A percentile compares a stretch with the other conserved stretches of the same genome.
Conservation (phyloP, 192 early-diverging fungal species). For the Umbelopsis isabellina region DNA sequence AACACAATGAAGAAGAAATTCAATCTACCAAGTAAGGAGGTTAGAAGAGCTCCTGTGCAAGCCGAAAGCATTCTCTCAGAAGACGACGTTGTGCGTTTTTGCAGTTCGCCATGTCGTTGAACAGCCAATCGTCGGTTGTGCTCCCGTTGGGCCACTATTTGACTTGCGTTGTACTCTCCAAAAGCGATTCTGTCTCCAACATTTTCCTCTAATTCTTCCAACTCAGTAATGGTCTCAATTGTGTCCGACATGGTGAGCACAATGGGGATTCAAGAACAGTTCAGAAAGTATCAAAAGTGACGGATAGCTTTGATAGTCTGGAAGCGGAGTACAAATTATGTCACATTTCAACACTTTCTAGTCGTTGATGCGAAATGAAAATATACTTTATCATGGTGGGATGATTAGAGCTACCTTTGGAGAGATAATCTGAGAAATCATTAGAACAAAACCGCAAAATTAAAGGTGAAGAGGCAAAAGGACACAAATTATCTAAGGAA, state of each 20-base stretch:
- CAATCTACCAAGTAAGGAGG: constrained; percentile 73
- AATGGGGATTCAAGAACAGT: too few species aligned
- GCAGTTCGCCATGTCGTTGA: background rate
- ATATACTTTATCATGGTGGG: too few species aligned
- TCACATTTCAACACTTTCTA: too few species aligned
- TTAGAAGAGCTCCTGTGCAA: constrained; percentile 78
- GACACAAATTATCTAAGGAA: background rate
- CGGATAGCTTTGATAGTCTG: too few species aligned
- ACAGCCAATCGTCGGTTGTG: background rate
- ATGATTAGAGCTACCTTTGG: too few species aligned
- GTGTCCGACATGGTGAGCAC: constrained; percentile 4
- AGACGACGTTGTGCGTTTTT: constrained; percentile 35
- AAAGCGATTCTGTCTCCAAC: background rate
- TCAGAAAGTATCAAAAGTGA: too few species aligned
- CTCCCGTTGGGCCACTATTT: background rate
- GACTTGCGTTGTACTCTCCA: background rate
- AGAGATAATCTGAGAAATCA: too few species aligned
- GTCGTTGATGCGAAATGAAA: too few species aligned
- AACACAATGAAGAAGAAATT: too few species aligned
- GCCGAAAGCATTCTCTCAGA: constrained; percentile 80
- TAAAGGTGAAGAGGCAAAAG: too few species aligned
- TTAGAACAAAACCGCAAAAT: too few species aligned
- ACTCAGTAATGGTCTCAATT: constrained; percentile 9
- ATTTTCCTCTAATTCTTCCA: background rate
- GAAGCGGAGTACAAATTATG: too few species aligned